These are phyloP conservation scores for Lolium rigidum DNA, from an alignment of 176 grass and related monocot species.

Conservation along the genomic window DNA sequence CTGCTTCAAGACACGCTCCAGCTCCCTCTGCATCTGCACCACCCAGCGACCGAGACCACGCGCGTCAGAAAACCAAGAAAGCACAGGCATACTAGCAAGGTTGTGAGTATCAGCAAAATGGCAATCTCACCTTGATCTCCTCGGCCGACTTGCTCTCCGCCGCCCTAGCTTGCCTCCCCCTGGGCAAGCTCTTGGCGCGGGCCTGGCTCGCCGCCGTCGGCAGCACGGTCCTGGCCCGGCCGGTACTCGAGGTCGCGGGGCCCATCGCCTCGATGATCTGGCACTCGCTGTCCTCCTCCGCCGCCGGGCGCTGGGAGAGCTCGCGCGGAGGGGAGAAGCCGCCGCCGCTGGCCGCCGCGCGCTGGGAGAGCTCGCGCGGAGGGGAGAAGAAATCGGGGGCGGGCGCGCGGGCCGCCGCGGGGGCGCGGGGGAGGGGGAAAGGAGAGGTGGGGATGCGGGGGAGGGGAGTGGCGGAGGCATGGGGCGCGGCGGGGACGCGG, in stretches of 20 bases:
- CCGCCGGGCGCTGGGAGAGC: slow-evolving; percentile 53
- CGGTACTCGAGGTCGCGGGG: too few relatives aligned
- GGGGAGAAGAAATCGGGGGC: slow-evolving; percentile 29
- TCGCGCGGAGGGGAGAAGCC: slow-evolving; percentile 65
- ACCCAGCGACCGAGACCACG: not conserved
- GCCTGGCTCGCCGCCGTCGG: slow-evolving; percentile 25
- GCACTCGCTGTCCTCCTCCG: not conserved
- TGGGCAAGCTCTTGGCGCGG: not conserved
- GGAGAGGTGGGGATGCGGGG: not conserved
- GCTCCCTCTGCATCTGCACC: slow-evolving; percentile 42
- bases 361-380: slow-evolving; percentile 49
- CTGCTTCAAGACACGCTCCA: slow-evolving; percentile 2
- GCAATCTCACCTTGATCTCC: slow-evolving; percentile 68
- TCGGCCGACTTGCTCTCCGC: slow-evolving; percentile 53
- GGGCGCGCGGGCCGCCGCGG: not conserved
- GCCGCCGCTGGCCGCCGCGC: not conserved
- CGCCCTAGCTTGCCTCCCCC: slow-evolving; percentile 42
- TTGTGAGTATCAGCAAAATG: too few relatives aligned
- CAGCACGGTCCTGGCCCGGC: not conserved
- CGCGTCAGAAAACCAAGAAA: slow-evolving; percentile 7
- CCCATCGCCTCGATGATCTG: not conserved
- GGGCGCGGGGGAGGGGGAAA: not conserved
- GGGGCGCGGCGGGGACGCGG: slow-evolving; percentile 11
- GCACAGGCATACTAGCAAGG: not conserved
- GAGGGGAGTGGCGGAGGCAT: not conserved